Base-by-base conservation (phyloP, 768 basidiomycete species). In the Agaricus subrufescens region DNA sequence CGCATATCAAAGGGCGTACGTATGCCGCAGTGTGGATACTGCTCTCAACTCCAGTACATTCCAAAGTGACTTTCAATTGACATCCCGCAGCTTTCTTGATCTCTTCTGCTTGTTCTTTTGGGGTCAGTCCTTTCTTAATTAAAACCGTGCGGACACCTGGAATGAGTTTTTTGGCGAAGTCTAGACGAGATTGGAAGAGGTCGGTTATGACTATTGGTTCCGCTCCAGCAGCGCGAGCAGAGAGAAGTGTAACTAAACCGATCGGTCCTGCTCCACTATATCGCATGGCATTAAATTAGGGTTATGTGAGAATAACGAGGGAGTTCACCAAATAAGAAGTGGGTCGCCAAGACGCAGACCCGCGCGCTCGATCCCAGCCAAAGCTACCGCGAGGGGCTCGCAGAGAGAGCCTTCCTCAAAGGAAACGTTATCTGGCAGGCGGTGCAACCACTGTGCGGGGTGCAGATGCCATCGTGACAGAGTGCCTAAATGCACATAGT, bases 201-300 rank as follows among this genome's bases (percentile, higher is more conserved):
- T 87, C 85, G 11, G 85, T 87, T 39, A 87, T 86, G 48, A 87
- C 74, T 57, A 87, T 79, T 5, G 85, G 85, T 55, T 86, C 84
- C 14, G 85, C 86, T 6, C 85, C 85, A 42, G 85, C 85, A 46
- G 86, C 85, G 45, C 83, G 74, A 6, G 84, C 82, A 49, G 85
- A 81, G 30, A 87, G 74, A 19, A 87, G 73, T 15, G 85, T 74
- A 26, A 83, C 71, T 23, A 87, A 73, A 15, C 85, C 85, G 52
- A 87, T 87, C 2, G 86, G 85, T 15, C 85, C 85, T 25, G 85
- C 82, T 54, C 85, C 85, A 63, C 84, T 85, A 48, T 29, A 47
- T 46, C 26, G 23, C n/a, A 23, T 34, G 31, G 10, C 7, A 37
- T 46, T 48, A 31, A 38, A 34, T 27, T 48, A 34, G 43, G 19